Conservation (phyloP, 2,329 filamentous ascomycete species). For the Diaporthe amygdali region DNA sequence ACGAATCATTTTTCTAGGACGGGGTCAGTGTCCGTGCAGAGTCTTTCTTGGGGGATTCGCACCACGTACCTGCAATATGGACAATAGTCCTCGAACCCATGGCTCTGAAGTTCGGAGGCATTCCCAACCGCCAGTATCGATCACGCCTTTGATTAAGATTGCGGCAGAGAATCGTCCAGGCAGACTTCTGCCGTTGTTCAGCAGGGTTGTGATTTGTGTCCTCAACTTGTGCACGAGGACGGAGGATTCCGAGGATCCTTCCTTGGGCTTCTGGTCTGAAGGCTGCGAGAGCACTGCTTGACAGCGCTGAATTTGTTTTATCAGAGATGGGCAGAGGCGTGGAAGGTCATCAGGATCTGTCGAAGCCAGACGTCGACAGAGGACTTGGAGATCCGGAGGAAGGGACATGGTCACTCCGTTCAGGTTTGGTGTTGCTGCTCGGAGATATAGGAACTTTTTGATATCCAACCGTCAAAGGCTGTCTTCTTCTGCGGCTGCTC, state of each 20-base stretch:
- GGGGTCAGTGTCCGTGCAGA: slow-evolving; percentile 28
- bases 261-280: slow-evolving; percentile 64
- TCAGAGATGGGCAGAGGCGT: slow-evolving; percentile 72
- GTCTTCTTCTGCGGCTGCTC: not conserved
- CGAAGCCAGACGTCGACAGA: slow-evolving; percentile 74
- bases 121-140: slow-evolving; percentile 87
- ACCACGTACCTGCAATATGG: slow-evolving; percentile 68
- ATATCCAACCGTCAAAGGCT: not conserved
- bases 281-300: slow-evolving; percentile 66
- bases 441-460: not conserved
- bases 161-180: slow-evolving; percentile 81
- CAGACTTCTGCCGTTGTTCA: slow-evolving; percentile 74
- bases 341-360: slow-evolving; percentile 77
- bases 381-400: slow-evolving; percentile 64
- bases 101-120: slow-evolving; percentile 73
- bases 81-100: slow-evolving; percentile 80
- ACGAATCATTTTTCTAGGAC: slow-evolving; percentile 74
- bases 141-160: slow-evolving; percentile 77
- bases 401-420: slow-evolving; percentile 38
- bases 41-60: not conserved
- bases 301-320: slow-evolving; percentile 62
- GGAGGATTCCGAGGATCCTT: slow-evolving; percentile 66
- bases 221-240: slow-evolving; percentile 83
- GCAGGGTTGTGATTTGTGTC: slow-evolving; percentile 75
- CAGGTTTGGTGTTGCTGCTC: not conserved